Evolutionary conservation across 139 green algal genomes (phyloP), one percentile per base, ranked within the genome.

Genomic region (Monoraphidium neglectum): DNA sequence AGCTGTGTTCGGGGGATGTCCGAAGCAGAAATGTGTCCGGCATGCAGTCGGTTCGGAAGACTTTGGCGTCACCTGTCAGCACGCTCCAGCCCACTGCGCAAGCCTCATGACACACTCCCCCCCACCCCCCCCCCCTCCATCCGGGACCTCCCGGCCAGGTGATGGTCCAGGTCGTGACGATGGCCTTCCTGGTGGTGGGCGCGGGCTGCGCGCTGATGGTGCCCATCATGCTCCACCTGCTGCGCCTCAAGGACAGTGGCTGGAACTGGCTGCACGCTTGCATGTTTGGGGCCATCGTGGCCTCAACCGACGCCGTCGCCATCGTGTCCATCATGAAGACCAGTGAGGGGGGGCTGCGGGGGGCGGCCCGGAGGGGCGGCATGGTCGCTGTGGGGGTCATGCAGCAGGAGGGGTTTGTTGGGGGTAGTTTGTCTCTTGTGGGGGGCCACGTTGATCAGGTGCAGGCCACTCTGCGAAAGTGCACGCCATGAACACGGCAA

Each of bases 301-400:
- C 90, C 0, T 88, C 84, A 76, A 97, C 93, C 13, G 93, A 97
- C 56, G 93, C 93, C 0, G 87, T 95, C 0, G 87, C 93, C 1
- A 91, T 95, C 33, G 82, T 90, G 0, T 81, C 89, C 28, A 83
- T 92, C 43, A 87, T 97, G 77, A 88, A 87, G 61, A 74, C 77
- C 28, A 85, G 86, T 91, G 64, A 56, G 87, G 49, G 15, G 26
- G 0, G 56, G 23, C 0, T 57, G 38, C 65, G 51, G 56, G 60
- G 43, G 43, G 43, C 8, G 43, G 43, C 23, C 23, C 10, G 62
- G 62, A 51, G 61, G 61, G 30, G 61, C 21, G 30, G 23, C 61
- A 43, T 40, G 10, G 24, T 26, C 13, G 61, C n/a, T 28, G 30
- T 68, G 30, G 18, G 56, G n/a, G 64, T n/a, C n/a, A n/a, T n/a